These are phyloP conservation scores for Claviceps capensis DNA, from an alignment of 2,329 filamentous ascomycete genomes.

Conservation along the genomic window DNA sequence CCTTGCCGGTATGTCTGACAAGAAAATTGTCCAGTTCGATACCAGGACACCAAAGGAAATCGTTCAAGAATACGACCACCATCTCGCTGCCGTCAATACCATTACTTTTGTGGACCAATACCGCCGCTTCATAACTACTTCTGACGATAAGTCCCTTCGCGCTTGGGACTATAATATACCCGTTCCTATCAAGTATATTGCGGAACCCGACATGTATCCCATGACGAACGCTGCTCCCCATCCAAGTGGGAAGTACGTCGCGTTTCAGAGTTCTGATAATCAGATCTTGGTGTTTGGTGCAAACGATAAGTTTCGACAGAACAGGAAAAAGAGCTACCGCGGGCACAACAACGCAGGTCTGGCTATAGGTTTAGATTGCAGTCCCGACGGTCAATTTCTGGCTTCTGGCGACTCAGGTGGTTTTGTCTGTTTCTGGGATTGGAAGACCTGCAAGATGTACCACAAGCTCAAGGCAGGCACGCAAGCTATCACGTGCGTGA, in stretches of 20 bases:
- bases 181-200: constrained; percentile 96
- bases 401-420: constrained; percentile 77
- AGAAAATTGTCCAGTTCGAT: constrained; percentile 97
- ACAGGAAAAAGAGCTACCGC: constrained; percentile 90
- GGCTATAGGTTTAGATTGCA: constrained; percentile 77
- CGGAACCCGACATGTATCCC: constrained; percentile 94
- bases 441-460: constrained; percentile 99
- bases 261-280: constrained; percentile 88
- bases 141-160: constrained; percentile 88
- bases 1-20: constrained; percentile 92
- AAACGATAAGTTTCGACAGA: constrained; percentile 91
- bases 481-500: constrained; percentile 68
- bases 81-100: constrained; percentile 94
- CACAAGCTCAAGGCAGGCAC: constrained; percentile 86
- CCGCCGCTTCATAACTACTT: constrained; percentile 93
- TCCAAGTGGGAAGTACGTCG: constrained; percentile 84
- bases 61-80: constrained; percentile 96
- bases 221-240: constrained; percentile 78
- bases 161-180: constrained; percentile 99
- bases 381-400: constrained; percentile 84
- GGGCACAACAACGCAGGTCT: constrained; percentile 95
- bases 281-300: constrained; percentile 92
- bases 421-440: constrained; percentile 94
- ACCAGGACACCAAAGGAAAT: constrained; percentile 62
- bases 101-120: constrained; percentile 93